Evolutionary conservation across 2,329 filamentous ascomycete species (phyloP), one percentile per base, ranked within the genome.

Genomic region (Trichophyton rubrum): DNA sequence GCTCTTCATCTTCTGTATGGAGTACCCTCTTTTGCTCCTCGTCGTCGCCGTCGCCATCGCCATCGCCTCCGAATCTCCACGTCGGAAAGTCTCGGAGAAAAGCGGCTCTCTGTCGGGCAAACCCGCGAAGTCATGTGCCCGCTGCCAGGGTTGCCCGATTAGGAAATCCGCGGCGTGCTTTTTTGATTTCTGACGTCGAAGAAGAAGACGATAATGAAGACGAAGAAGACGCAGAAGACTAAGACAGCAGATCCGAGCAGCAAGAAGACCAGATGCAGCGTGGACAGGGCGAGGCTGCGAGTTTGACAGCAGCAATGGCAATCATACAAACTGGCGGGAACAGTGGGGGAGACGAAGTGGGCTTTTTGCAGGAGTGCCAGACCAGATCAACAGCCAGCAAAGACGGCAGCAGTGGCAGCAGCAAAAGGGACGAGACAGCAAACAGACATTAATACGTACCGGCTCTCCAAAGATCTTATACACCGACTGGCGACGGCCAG

Each of bases 391-490:
- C 45, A 55, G 30, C 40, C 56, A 24, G 43, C 57, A 27, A 47
- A 7, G 27, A 35, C 35, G 41, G 35, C n/a, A 20, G 22, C 20
- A n/a, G 20, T 17, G 53, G n/a, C 35, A 58, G 56, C 9, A 41
- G 22, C 9, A n/a, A 30, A 30, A 13, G 24, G 41, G 33, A 56
- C 13, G 51, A 56, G 11, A 17, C 30, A 27, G 22, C 8, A 51
- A 30, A 15, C 8, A 24, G 4, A 51, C 45, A 51, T 24, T 51
- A 9, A 51, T 13, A 71, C 71, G 70, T 65, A 73, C 71, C 63
- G 68, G 70, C 49, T 70, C 70, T 64, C 70, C 72, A 59, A 69
- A 73, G 62, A 67, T 72, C 64, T 71, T 72, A 64, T 68, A 67
- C n/a, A 68, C 68, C 47, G 68, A 69, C 53, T 68, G 67, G 60